A percentile compares a stretch with the other conserved stretches of the same genome.
Evolutionary conservation across 306 rosid species (phyloP).

Genomic region (Cyamopsis tetragonoloba): DNA sequence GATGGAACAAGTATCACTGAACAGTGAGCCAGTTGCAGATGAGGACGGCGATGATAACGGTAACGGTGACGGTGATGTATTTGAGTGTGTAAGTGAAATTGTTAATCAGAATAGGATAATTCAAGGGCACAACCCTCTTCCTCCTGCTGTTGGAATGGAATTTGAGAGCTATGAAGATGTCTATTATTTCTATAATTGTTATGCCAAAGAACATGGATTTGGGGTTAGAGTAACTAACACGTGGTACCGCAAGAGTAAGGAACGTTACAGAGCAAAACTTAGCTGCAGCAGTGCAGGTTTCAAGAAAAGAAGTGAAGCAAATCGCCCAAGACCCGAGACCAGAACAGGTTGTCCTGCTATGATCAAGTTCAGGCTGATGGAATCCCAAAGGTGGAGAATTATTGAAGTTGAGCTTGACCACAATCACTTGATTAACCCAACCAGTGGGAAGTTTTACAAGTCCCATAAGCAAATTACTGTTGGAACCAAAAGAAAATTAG

Average conservation of each 20-base stretch:
- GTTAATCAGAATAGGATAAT: slow-evolving; percentile 44
- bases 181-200: slow-evolving; percentile 70
- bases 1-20: slow-evolving; percentile 71
- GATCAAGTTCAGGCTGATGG: slow-evolving; percentile 76
- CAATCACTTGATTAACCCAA: slow-evolving; percentile 70
- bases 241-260: slow-evolving; percentile 73
- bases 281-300: slow-evolving; percentile 85
- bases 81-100: slow-evolving; percentile 47
- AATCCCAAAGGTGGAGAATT: slow-evolving; percentile 71
- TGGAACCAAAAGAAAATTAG: slow-evolving; percentile 58
- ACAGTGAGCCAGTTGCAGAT: slow-evolving; percentile 56
- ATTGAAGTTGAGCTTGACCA: slow-evolving; percentile 79
- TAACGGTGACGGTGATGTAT: slow-evolving; percentile 38
- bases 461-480: slow-evolving; percentile 53
- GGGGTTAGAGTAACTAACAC: slow-evolving; percentile 80
- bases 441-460: slow-evolving; percentile 57
- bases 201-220: slow-evolving; percentile 70
- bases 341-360: slow-evolving; percentile 83
- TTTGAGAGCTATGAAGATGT: slow-evolving; percentile 71
- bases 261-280: slow-evolving; percentile 73
- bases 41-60: slow-evolving; percentile 43
- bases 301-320: slow-evolving; percentile 71
- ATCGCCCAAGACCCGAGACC: slow-evolving; percentile 77
- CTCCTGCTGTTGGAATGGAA: slow-evolving; percentile 77
- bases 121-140: slow-evolving; percentile 55